These are phyloP conservation scores for Quercus engelmannii DNA, from an alignment of 306 rosid species.

Conservation along the genomic window DNA sequence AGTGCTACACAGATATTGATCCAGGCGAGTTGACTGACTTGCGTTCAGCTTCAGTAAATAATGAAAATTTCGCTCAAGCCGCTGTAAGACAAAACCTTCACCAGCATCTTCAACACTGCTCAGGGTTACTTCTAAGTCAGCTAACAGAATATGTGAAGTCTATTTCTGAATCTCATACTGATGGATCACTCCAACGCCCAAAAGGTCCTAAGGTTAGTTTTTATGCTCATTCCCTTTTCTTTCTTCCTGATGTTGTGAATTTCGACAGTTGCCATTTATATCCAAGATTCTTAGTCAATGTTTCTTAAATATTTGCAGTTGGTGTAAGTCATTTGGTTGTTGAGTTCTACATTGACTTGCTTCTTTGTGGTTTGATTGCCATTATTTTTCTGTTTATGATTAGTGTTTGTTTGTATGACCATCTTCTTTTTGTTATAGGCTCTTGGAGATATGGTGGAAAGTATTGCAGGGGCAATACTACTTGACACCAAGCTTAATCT, in stretches of 20 bases:
- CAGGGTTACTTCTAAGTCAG: conserved; percentile 58
- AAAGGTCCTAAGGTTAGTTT: conserved; percentile 80
- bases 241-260: neutral
- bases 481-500: conserved; percentile 76
- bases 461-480: conserved; percentile 89
- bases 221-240: neutral
- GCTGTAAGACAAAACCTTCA: conserved; percentile 70
- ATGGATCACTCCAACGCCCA: conserved; percentile 34
- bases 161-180: conserved; percentile 37
- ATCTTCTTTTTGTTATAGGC: conserved; percentile 42
- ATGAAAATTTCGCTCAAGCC: conserved; percentile 81
- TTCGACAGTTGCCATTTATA: neutral
- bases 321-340: neutral
- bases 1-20: conserved; percentile 59
- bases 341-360: neutral
- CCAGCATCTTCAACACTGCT: conserved; percentile 71
- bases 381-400: conserved; percentile 18
- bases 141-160: conserved; percentile 63
- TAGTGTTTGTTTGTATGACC: neutral
- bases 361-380: neutral
- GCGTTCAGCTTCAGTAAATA: conserved; percentile 90
- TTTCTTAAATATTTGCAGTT: neutral
- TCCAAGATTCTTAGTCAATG: neutral
- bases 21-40: conserved; percentile 91
- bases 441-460: conserved; percentile 94